phyloP scores from a whole-genome alignment of 2,329 filamentous ascomycete species.

The Trichophyton verrucosum region DNA sequence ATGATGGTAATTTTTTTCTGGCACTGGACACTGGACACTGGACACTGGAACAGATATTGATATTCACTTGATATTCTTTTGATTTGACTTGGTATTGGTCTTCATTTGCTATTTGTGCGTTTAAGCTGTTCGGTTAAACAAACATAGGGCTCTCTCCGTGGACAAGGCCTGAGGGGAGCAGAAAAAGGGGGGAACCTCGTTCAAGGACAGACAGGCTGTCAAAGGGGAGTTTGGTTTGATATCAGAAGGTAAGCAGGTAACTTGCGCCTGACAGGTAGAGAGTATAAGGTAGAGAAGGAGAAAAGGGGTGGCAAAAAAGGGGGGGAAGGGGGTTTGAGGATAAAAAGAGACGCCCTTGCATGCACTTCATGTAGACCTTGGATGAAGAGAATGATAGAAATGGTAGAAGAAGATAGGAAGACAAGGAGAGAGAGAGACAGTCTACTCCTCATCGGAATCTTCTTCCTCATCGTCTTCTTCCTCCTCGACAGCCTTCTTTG shows the following conservation, averaged over 20 bases:
- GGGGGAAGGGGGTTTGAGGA: no score
- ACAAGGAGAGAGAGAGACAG: not conserved
- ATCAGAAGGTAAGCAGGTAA: not conserved
- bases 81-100: not conserved
- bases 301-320: not conserved
- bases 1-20: not conserved
- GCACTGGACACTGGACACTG: no score
- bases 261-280: not conserved
- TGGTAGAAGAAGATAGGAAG: not conserved
- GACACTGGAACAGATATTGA: no score
- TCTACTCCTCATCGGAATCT: not conserved
- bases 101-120: not conserved
- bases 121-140: not conserved
- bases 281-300: not conserved
- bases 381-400: not conserved
- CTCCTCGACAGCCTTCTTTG: slow-evolving; percentile 34
- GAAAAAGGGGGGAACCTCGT: slow-evolving; percentile 16
- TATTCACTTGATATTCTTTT: not conserved
- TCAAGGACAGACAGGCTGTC: slow-evolving; percentile 1
- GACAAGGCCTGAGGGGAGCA: not conserved
- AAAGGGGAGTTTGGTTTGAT: not conserved
- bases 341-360: not conserved
- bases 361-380: not conserved
- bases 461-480: slow-evolving; percentile 24
- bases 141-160: not conserved